Evolutionary conservation across 305 asterid genomes (phyloP).

Genomic region (Solanum hybrid): DNA sequence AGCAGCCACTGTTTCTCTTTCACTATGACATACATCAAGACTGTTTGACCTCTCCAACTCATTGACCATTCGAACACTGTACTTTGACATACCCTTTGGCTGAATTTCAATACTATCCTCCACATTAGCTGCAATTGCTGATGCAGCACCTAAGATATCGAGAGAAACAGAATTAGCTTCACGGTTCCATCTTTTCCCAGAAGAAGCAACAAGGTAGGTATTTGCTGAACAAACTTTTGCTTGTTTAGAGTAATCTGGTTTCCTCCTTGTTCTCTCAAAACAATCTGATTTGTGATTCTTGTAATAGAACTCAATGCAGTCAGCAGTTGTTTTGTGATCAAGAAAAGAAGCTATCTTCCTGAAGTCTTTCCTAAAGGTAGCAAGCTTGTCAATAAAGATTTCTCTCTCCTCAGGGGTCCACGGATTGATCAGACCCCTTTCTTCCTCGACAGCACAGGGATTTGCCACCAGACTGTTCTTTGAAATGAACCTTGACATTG

Average conservation of each 20-base stretch:
- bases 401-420: constrained; percentile 80
- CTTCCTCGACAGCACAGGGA: constrained; percentile 72
- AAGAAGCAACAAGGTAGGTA: constrained; percentile 60
- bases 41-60: constrained; percentile 42
- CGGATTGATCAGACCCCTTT: constrained; percentile 59
- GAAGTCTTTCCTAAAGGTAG: constrained; percentile 68
- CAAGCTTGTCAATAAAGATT: constrained; percentile 71
- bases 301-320: constrained; percentile 90
- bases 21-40: constrained; percentile 49
- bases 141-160: constrained; percentile 74
- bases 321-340: constrained; percentile 72
- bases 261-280: constrained; percentile 63
- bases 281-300: constrained; percentile 85
- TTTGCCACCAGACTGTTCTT: constrained; percentile 82
- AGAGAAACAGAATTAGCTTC: constrained; percentile 80
- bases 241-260: constrained; percentile 49
- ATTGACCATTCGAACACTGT: constrained; percentile 28
- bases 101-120: constrained; percentile 36
- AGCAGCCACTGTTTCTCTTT: constrained; percentile 76
- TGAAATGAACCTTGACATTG: constrained; percentile 57
- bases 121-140: constrained; percentile 58
- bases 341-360: constrained; percentile 70
- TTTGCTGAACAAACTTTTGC: constrained; percentile 46
- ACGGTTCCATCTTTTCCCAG: constrained; percentile 75
- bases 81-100: constrained; percentile 36